These are phyloP conservation scores for Fusarium tuaranense DNA, from an alignment of 2,329 filamentous ascomycete species.

Conservation along the genomic window DNA sequence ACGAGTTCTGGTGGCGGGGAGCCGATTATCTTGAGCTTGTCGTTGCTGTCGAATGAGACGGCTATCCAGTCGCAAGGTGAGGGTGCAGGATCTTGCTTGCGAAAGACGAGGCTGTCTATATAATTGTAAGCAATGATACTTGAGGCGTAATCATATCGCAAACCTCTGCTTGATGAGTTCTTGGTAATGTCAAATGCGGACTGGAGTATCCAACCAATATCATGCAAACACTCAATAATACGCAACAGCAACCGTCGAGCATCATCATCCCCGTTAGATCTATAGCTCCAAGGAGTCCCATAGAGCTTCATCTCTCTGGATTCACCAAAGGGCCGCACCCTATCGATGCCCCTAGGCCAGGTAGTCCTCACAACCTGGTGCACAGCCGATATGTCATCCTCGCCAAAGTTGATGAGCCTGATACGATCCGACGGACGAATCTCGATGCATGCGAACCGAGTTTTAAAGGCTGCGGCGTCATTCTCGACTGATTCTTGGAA, in stretches of 20 bases:
- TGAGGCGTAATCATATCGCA: neutral
- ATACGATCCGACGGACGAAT: conserved; percentile 12
- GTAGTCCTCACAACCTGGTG: neutral
- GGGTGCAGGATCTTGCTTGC: conserved; percentile 23
- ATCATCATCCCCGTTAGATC: conserved; percentile 16
- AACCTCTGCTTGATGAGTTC: conserved; percentile 24
- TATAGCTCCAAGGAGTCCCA: conserved; percentile 12
- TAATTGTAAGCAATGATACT: neutral
- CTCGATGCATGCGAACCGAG: conserved; percentile 20
- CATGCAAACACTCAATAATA: conserved; percentile 20
- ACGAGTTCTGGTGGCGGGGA: conserved; percentile 14
- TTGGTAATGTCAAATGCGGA: conserved; percentile 13
- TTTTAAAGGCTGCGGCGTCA: conserved; percentile 1
- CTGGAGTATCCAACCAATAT: conserved; percentile 28
- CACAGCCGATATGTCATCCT: neutral
- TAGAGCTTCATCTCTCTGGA: conserved; percentile 13
- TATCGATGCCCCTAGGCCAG: conserved; percentile 7
- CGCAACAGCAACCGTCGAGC: conserved; percentile 9
- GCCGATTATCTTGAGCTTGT: conserved; percentile 27
- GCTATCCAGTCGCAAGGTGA: conserved; percentile 24
- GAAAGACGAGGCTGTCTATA: conserved; percentile 19
- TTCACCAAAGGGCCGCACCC: neutral
- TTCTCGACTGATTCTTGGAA: conserved; percentile 24
- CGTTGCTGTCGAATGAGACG: conserved; percentile 21
- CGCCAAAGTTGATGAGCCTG: conserved; percentile 19